Evolutionary conservation across 768 basidiomycete genomes (phyloP).

Genomic region (Leccinum sublutescens): DNA sequence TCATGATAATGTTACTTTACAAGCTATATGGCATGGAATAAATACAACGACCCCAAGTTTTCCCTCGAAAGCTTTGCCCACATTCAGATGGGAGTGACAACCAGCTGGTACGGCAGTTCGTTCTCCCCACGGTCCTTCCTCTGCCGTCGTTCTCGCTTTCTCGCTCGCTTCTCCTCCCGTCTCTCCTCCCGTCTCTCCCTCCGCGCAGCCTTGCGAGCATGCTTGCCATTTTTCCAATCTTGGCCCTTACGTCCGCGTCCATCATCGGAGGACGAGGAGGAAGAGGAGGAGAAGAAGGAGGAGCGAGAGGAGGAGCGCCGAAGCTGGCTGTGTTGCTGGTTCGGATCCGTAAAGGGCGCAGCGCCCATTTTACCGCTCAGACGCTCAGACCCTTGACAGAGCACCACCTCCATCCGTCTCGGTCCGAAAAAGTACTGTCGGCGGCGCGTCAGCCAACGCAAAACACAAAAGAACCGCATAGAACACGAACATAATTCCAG

Average conservation of each 20-base stretch:
- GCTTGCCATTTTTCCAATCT: neutral
- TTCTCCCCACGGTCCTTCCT: slow-evolving; percentile 19
- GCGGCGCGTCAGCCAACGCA: neutral
- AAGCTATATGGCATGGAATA: no score
- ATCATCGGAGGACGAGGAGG: neutral
- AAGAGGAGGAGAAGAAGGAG: neutral
- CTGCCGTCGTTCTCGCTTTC: slow-evolving; percentile 11
- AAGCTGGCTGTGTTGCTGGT: slow-evolving; percentile 16
- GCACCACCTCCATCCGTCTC: slow-evolving; percentile 42
- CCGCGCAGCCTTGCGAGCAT: neutral
- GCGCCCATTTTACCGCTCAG: slow-evolving; percentile 25
- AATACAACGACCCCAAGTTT: no score
- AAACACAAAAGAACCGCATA: neutral
- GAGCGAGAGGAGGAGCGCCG: neutral
- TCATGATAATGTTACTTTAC: no score
- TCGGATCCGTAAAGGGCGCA: slow-evolving; percentile 22
- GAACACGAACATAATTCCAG: slow-evolving; percentile 48
- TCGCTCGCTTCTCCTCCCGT: slow-evolving; percentile 14
- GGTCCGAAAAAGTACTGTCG: slow-evolving; percentile 48
- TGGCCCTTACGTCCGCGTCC: neutral
- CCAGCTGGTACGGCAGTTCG: slow-evolving; percentile 22
- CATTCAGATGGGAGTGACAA: slow-evolving; percentile 9
- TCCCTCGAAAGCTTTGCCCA: neutral
- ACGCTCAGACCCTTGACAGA: slow-evolving; percentile 34
- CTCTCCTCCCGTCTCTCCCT: slow-evolving; percentile 16